Conservation (phyloP, 768 basidiomycete genomes). For the Lyophyllum semitale region DNA sequence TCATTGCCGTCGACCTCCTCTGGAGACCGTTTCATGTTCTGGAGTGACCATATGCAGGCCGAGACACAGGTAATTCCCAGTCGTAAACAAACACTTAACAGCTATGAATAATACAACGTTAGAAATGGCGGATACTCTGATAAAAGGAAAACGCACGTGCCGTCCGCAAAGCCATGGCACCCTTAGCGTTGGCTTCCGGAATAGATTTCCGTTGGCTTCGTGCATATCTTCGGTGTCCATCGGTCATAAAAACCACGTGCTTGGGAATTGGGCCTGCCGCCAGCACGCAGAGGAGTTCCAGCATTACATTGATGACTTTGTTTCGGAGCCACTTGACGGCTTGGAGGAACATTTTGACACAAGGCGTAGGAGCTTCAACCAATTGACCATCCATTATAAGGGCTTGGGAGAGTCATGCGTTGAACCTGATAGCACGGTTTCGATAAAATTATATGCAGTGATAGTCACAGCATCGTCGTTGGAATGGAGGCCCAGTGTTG, state of each 20-base stretch:
- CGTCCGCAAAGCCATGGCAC: conserved; percentile 76
- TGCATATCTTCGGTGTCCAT: conserved; percentile 93
- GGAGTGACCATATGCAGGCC: background rate
- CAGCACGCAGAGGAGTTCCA: conserved; percentile 44
- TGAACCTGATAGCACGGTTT: too few relatives aligned
- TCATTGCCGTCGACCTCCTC: background rate
- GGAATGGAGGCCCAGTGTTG: too few relatives aligned
- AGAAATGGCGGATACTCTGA: background rate
- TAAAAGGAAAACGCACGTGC: conserved; percentile 46
- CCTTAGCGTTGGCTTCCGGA: conserved; percentile 79
- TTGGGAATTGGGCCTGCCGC: conserved; percentile 82
- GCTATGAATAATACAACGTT: too few relatives aligned
- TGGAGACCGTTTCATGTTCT: background rate
- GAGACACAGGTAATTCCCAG: background rate
- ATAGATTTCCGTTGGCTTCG: conserved; percentile 63
- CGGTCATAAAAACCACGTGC: conserved; percentile 96
- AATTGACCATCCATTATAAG: too few relatives aligned
- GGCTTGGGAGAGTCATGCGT: too few relatives aligned
- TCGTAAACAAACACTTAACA: background rate
- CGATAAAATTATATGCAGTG: too few relatives aligned
- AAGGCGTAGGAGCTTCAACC: conserved; percentile 18
- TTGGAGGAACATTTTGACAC: conserved; percentile 13
- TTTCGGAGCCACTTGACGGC: too few relatives aligned
- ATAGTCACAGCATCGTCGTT: too few relatives aligned
- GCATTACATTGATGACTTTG: conserved; percentile 13